These are phyloP conservation scores for Cyclotella sp. DNA, from an alignment of 108 stramenopile genomes.

Conservation along the genomic window DNA sequence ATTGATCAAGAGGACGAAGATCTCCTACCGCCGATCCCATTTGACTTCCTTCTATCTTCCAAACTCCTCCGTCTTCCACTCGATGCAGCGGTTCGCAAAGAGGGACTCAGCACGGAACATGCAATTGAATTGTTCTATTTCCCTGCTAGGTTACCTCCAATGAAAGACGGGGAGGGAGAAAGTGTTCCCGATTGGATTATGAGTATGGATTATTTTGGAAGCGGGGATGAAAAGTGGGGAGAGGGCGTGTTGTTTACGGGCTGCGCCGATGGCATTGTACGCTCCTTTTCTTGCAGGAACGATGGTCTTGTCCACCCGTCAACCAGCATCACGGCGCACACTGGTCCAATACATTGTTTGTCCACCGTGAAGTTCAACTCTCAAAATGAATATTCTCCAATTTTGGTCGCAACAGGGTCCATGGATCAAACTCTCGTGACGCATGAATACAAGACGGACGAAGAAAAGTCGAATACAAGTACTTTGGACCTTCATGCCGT, in stretches of 20 bases:
- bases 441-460: constrained; percentile 42
- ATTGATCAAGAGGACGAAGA: constrained; percentile 48
- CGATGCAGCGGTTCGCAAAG: constrained; percentile 72
- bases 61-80: constrained; percentile 73
- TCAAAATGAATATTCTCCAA: neutral
- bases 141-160: constrained; percentile 68
- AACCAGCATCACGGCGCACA: constrained; percentile 45
- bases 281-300: constrained; percentile 30
- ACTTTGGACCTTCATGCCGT: constrained; percentile 34
- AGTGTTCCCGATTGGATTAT: constrained; percentile 84
- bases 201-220: constrained; percentile 44
- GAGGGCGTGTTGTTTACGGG: constrained; percentile 43
- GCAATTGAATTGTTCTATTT: constrained; percentile 76
- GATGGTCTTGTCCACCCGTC: constrained; percentile 6
- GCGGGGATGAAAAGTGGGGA: neutral
- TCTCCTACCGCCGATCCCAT: constrained; percentile 62
- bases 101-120: constrained; percentile 74
- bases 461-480: neutral
- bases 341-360: constrained; percentile 79
- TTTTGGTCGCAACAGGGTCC: constrained; percentile 75
- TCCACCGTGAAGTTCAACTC: constrained; percentile 31
- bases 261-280: constrained; percentile 75
- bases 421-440: constrained; percentile 79
- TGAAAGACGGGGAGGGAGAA: constrained; percentile 65
- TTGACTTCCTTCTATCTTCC: constrained; percentile 83